Base-by-base conservation (phyloP, 2,329 filamentous ascomycete genomes). In the Stagonosporopsis cucurbitacearum region DNA sequence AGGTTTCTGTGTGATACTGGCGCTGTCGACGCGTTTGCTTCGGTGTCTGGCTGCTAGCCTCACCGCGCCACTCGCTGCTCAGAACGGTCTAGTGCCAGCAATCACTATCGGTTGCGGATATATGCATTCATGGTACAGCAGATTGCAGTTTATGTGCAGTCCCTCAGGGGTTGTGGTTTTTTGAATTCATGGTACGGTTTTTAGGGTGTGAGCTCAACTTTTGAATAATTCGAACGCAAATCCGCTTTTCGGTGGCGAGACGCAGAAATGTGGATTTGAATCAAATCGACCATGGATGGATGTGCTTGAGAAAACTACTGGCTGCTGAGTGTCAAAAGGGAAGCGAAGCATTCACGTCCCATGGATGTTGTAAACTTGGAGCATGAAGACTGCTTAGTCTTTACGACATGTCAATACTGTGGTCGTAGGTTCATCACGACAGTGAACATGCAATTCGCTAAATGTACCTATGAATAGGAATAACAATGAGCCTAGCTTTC, bases 11-110 rank as follows among this genome's bases (percentile, higher is more conserved):
- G 58, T 63, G 62, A 62, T 52, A 60, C 63, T 49, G 59, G 58
- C 54, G 35, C 40, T 40, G 58, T 55, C 54, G 50, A 66, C 62
- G 65, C 60, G 64, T 61, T 60, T 50, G 57, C 53, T 55, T 58
- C 63, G 65, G 60, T 63, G 64, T 61, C 65, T 67, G 57, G 47
- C 47, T 57, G 59, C 56, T 60, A 62, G 58, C 64, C 65, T 64
- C 60, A 59, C 43, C 26, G 41, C 60, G 60, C 64, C 60, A 62
- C 64, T 50, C 26, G 6, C 35, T 43, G 47, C 47, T 48, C 47
- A 51, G 47, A 48, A 32, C 42, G 47, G 47, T 43, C 32, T 56
- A 56, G 47, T 28, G 47, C 25, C 53, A 50, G 36, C 47, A 43
- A 41, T 28, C 47, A 56, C 47, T 20, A 46, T 51, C 53, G 42